Percentiles rank a stretch among this genome's conserved stretches.
Evolutionary conservation across 192 early-diverging fungal genomes (phyloP).

Genomic region (Coemansia sp.): DNA sequence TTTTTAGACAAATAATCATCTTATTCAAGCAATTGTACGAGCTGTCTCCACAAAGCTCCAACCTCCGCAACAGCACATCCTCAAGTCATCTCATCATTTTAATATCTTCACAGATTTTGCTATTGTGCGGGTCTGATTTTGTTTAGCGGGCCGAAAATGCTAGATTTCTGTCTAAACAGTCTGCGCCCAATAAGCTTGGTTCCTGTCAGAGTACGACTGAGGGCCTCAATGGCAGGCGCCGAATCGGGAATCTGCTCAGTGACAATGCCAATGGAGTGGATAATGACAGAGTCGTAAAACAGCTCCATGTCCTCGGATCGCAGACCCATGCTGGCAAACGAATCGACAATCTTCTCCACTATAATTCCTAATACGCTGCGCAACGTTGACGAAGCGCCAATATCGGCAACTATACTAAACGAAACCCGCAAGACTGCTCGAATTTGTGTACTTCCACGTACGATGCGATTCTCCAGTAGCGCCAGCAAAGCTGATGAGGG

Average conservation of each 20-base stretch:
- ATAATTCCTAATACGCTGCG: conserved; percentile 23
- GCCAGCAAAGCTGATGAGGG: conserved; percentile 13
- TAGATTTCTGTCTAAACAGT: conserved; percentile 23
- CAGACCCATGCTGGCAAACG: conserved; percentile 25
- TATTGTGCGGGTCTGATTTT: conserved; percentile 18
- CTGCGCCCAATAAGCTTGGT: conserved; percentile 24
- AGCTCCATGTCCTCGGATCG: conserved; percentile 32
- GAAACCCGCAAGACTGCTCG: conserved; percentile 24
- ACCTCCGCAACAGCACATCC: too few species aligned
- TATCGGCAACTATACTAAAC: conserved; percentile 21
- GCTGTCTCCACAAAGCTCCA: too few species aligned
- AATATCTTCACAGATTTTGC: background rate
- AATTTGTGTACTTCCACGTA: conserved; percentile 20
- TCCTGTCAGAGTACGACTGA: conserved; percentile 20
- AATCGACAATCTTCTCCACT: conserved; percentile 29
- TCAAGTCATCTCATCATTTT: too few species aligned
- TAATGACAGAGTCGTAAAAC: conserved; percentile 20
- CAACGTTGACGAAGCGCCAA: conserved; percentile 22
- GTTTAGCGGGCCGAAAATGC: conserved; percentile 27
- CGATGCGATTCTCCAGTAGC: conserved; percentile 22
- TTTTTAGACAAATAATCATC: too few species aligned
- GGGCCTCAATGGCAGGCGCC: conserved; percentile 13
- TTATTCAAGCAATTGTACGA: too few species aligned
- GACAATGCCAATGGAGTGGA: conserved; percentile 12
- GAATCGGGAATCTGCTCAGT: conserved; percentile 14